Conservation (phyloP, 2,329 filamentous ascomycete species). For the Furcasterigmium furcatum region DNA sequence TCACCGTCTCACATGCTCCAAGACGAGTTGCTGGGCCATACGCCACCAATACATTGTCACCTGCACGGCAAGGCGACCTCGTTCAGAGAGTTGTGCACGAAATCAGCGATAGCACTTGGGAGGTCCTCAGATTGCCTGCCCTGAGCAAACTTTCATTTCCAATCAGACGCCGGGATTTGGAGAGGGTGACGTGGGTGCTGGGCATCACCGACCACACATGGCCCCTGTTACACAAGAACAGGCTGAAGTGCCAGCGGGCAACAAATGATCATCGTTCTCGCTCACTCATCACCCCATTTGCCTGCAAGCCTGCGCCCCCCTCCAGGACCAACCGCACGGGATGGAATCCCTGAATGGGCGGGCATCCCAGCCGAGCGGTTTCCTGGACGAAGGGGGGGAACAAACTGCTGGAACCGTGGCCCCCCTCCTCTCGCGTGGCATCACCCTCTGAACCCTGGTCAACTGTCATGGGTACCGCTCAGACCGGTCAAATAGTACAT, state of each 20-base stretch:
- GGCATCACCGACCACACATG: too few species aligned
- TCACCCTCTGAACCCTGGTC: conserved; percentile 20
- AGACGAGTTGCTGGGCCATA: too few species aligned
- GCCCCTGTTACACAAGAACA: background rate
- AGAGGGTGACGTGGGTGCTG: too few species aligned
- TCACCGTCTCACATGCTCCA: too few species aligned
- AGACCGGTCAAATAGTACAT: conserved; percentile 35
- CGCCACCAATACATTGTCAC: too few species aligned
- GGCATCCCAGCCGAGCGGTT: background rate
- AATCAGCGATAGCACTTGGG: too few species aligned
- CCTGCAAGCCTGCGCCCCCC: background rate
- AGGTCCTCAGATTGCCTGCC: too few species aligned
- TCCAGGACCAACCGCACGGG: background rate
- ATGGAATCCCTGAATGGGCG: background rate
- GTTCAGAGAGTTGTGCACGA: too few species aligned
- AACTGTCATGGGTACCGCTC: conserved; percentile 30
- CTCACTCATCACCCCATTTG: background rate
- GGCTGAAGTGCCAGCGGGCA: background rate
- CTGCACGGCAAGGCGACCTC: too few species aligned
- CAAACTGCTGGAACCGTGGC: conserved; percentile 5
- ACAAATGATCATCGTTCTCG: background rate
- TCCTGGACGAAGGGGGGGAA: conserved; percentile 6
- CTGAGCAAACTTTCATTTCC: too few species aligned
- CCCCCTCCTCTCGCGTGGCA: conserved; percentile 15
- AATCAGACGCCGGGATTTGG: too few species aligned